phyloP scores from a whole-genome alignment of 768 basidiomycete genomes.

The Hortiboletus flavorubellus region DNA sequence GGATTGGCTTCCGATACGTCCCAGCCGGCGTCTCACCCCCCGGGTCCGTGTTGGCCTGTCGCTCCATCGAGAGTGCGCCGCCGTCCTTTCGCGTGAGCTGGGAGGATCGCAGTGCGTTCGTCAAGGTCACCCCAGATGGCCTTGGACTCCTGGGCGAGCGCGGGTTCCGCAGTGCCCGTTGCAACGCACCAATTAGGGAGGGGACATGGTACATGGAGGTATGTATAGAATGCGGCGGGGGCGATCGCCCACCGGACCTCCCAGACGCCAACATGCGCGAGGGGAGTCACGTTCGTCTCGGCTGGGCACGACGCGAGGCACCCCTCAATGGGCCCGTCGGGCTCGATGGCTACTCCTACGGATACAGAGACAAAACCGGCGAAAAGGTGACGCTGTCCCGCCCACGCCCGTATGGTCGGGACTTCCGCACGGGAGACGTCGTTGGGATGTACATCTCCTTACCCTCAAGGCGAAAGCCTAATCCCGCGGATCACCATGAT shows the following conservation, averaged over 20 bases:
- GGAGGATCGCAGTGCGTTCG: conserved; percentile 85
- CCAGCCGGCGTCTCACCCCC: conserved; percentile 71
- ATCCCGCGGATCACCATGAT: conserved; percentile 65
- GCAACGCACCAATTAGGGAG: conserved; percentile 84
- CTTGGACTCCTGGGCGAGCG: conserved; percentile 73
- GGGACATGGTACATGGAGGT: conserved; percentile 97
- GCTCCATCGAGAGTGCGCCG: conserved; percentile 80
- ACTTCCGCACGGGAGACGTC: conserved; percentile 81
- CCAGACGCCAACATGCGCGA: conserved; percentile 49
- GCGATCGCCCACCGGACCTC: conserved; percentile 42
- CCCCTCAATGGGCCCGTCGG: conserved; percentile 93
- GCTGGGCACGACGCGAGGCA: conserved; percentile 90
- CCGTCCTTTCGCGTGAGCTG: conserved; percentile 71
- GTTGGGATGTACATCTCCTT: conserved; percentile 92
- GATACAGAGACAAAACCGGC: conserved; percentile 85
- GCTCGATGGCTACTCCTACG: conserved; percentile 91
- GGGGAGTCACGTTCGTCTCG: conserved; percentile 83
- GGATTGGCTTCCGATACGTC: conserved; percentile 74
- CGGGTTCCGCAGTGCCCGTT: conserved; percentile 87
- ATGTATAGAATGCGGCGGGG: conserved; percentile 70
- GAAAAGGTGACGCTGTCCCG: conserved; percentile 87
- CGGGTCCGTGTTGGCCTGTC: conserved; percentile 58
- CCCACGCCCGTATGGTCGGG: conserved; percentile 69
- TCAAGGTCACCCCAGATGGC: conserved; percentile 78
- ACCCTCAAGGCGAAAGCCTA: conserved; percentile 60